Conservation (phyloP, 768 basidiomycete genomes). For the Russula virescens region DNA sequence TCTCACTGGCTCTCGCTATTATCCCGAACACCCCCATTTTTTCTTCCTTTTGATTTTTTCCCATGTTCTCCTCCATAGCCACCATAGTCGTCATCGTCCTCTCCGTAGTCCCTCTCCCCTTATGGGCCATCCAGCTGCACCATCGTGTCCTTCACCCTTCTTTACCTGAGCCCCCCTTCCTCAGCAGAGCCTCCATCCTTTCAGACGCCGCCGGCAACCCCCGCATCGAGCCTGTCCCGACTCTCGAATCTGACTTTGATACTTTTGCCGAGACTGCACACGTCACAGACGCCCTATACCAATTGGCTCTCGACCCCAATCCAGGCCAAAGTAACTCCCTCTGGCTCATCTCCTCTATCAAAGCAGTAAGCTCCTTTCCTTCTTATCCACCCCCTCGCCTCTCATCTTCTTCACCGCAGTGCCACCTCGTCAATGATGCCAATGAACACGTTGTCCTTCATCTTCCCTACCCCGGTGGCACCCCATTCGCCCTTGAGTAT, state of each 20-base stretch:
- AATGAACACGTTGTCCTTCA: constrained; percentile 58
- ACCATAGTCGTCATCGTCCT: constrained; percentile 24
- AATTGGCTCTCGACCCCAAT: constrained; percentile 57
- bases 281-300: constrained; percentile 50
- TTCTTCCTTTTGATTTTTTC: not conserved
- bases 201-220: constrained; percentile 27
- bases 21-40: not conserved
- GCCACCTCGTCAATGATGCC: constrained; percentile 52
- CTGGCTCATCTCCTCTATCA: constrained; percentile 58
- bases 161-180: constrained; percentile 33
- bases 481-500: constrained; percentile 66
- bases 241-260: constrained; percentile 42
- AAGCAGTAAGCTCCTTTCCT: constrained; percentile 41
- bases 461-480: constrained; percentile 35
- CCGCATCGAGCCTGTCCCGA: constrained; percentile 38
- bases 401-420: constrained; percentile 39
- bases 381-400: constrained; percentile 3
- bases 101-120: constrained; percentile 11
- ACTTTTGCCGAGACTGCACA: constrained; percentile 38
- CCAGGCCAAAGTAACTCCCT: constrained; percentile 38
- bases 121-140: constrained; percentile 32
- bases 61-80: constrained; percentile 22
- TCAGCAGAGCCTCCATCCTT: constrained; percentile 40
- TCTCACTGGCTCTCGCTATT: not conserved
- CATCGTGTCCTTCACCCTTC: constrained; percentile 53